phyloP scores from a whole-genome alignment of 2,329 filamentous ascomycete species.

The Sphaerulina vaccinii region DNA sequence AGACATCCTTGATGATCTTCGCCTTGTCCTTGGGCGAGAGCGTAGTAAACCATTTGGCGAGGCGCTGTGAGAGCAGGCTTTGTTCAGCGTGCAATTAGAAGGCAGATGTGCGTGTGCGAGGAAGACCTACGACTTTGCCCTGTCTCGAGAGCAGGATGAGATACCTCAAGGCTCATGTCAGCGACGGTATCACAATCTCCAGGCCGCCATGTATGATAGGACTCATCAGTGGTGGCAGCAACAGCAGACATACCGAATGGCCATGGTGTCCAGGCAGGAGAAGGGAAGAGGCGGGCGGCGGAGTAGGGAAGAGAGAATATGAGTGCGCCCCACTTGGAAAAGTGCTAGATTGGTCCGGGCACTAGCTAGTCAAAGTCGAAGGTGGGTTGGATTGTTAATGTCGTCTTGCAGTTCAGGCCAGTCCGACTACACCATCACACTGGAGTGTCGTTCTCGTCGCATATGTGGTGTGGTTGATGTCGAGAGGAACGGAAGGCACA shows the following conservation, averaged over 20 bases:
- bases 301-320: conserved; percentile 5
- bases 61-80: conserved; percentile 61
- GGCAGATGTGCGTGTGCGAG: conserved; percentile 19
- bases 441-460: not conserved
- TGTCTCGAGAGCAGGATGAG: conserved; percentile 95
- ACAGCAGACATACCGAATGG: conserved; percentile 53
- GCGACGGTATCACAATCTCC: conserved; percentile 11
- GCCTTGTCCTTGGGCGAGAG: conserved; percentile 97
- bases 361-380: not conserved
- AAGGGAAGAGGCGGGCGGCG: not conserved
- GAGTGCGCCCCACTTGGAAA: not conserved
- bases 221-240: not conserved
- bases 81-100: conserved; percentile 17
- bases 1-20: conserved; percentile 99
- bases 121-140: conserved; percentile 87
- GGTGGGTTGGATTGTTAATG: not conserved
- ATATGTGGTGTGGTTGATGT: not conserved
- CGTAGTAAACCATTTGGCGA: conserved; percentile 99
- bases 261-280: conserved; percentile 42
- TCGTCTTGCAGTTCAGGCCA: not conserved
- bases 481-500: no score
- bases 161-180: conserved; percentile 62
- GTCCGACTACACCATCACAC: not conserved
- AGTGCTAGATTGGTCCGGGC: not conserved
- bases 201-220: no score